Evolutionary conservation across 1,284 basidiomycete species (phyloP), one percentile per base, ranked within the genome.

Genomic region (Blastosporella zonata): DNA sequence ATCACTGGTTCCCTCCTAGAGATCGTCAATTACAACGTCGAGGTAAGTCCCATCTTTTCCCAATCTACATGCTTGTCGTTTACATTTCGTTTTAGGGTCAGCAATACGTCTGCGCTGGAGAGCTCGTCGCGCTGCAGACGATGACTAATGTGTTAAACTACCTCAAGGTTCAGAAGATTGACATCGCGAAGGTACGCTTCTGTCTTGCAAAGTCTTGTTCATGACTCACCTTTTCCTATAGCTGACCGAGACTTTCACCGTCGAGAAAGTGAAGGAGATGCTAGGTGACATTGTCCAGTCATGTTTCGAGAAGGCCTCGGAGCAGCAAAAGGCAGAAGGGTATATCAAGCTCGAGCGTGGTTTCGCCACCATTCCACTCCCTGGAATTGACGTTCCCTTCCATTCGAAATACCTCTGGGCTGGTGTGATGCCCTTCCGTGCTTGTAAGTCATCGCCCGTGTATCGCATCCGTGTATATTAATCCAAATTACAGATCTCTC

Each of bases 301-400:
- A 42, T 94, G 86, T 63, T 84, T 85, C 67, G 76, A 83, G 50
- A 81, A 82, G 53, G 90, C 93, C 3, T 79, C 88, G 58, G 87
- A 90, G 59, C 81, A 85, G 59, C 85, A 93, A 67, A 81, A 84
- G 60, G 77, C 80, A 9, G 87, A 92, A 51, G 93, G 93, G n/a
- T 83, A 90, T 58, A 93, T 99, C 71, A 89, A 89, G 59, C 84
- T 99, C 47, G 95, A 99, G 65, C 89, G 96, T 60, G 96, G 96
- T 8, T 97, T 95, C 62, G 95, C 92, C 0, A 95, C 93, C 7
- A 97, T 97, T 55, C 94, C 95, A 47, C 79, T 97, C 9, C 93
- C 96, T 28, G 96, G 96, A 61, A 98, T 99, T 62, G 96, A 99
- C 62, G 96, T 99, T 9, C 96, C 97, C 9, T 99, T 99, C 90